Evolutionary conservation across 139 green algal genomes (phyloP).

Genomic region (Picochlorum sp.): DNA sequence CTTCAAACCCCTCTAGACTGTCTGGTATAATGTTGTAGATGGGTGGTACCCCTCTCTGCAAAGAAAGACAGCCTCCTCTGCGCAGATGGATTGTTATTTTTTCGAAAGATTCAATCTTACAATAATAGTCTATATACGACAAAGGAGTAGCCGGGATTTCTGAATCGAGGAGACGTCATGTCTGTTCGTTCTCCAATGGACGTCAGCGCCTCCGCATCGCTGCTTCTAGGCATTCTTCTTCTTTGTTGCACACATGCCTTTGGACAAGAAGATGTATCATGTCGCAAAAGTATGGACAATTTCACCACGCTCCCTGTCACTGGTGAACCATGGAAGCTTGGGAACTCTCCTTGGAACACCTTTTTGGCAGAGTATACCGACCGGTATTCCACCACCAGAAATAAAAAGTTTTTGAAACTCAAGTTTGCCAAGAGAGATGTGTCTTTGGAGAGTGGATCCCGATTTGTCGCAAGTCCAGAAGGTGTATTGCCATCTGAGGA

Average conservation of each 20-base stretch:
- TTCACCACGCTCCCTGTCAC: neutral
- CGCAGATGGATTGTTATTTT: no score
- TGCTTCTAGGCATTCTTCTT: no score
- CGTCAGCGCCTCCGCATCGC: no score
- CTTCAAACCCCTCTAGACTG: no score
- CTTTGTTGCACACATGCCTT: neutral
- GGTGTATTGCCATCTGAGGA: neutral
- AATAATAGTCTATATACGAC: no score
- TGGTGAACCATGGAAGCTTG: conserved; percentile 3
- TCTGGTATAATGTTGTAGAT: no score
- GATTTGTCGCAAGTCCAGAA: neutral
- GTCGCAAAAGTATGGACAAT: neutral
- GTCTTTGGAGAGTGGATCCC: neutral
- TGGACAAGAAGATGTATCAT: neutral
- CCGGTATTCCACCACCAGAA: neutral
- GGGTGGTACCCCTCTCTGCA: no score
- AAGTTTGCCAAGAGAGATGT: neutral
- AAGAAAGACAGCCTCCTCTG: no score
- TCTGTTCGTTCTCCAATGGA: no score
- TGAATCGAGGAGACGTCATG: no score
- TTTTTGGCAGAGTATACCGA: neutral
- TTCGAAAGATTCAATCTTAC: no score
- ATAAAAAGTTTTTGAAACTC: neutral
- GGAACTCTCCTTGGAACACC: neutral
- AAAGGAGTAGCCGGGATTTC: no score